Percentiles rank a stretch among this genome's conserved stretches.
phyloP scores from a whole-genome alignment of 768 basidiomycete species.

The Suillus occidentalis region DNA sequence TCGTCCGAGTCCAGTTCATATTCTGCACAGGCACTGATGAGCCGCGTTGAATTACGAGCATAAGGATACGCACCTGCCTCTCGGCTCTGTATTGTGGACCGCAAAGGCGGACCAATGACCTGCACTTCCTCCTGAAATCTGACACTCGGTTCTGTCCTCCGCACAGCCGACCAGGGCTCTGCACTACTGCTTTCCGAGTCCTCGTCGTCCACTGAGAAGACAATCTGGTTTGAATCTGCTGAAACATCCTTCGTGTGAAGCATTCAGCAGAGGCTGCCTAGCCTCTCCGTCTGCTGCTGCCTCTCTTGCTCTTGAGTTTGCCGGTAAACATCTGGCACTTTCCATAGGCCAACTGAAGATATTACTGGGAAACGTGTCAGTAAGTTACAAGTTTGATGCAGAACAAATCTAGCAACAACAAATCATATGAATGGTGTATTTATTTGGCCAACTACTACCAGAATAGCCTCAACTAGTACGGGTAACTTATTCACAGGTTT shows the following conservation, averaged over 20 bases:
- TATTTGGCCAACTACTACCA: background rate
- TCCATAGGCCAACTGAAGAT: conserved; percentile 19
- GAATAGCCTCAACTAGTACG: background rate
- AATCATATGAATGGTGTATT: background rate
- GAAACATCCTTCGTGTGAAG: conserved; percentile 44
- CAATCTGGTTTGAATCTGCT: conserved; percentile 32
- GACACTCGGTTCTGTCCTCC: conserved; percentile 48
- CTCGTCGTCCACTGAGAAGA: conserved; percentile 61
- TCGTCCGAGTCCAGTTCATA: conserved; percentile 86
- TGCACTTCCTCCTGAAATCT: conserved; percentile 70
- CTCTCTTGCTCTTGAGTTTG: conserved; percentile 30
- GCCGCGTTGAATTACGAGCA: conserved; percentile 5
- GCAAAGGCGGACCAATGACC: conserved; percentile 64
- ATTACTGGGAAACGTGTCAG: background rate
- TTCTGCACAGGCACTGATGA: conserved; percentile 44
- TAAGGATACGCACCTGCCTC: conserved; percentile 68
- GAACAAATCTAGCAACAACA: background rate
- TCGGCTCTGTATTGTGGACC: conserved; percentile 74
- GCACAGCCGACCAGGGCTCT: conserved; percentile 33
- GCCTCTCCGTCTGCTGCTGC: conserved; percentile 38
- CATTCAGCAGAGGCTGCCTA: conserved; percentile 57
- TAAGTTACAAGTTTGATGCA: background rate
- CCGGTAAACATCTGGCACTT: conserved; percentile 30
- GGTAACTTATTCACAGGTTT: background rate
- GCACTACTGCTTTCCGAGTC: conserved; percentile 43